A percentile compares a stretch with the other conserved stretches of the same genome.
Evolutionary conservation across 2,329 filamentous ascomycete genomes (phyloP).

Genomic region (Fusarium mexicanum): DNA sequence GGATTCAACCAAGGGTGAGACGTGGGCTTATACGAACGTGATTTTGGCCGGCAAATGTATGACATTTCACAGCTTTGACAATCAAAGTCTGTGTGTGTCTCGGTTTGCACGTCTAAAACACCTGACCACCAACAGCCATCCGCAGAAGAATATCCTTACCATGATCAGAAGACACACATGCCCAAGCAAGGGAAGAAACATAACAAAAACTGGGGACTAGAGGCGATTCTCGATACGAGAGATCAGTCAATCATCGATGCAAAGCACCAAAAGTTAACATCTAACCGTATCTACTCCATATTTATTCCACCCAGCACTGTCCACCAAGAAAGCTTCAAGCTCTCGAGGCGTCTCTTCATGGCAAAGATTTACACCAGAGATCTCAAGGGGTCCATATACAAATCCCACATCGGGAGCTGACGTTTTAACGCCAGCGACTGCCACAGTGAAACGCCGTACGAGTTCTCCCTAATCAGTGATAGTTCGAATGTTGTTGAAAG

Average conservation of each 20-base stretch:
- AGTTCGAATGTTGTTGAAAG: background rate
- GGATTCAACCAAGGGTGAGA: constrained; percentile 13
- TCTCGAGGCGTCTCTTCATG: constrained; percentile 22
- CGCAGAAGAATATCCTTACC: constrained; percentile 7
- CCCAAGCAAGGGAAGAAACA: constrained; percentile 13
- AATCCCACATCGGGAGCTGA: constrained; percentile 26
- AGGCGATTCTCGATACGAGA: constrained; percentile 16
- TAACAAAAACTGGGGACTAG: constrained; percentile 16
- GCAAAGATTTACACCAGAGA: constrained; percentile 37
- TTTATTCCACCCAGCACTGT: constrained; percentile 16
- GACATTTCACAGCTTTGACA: constrained; percentile 5
- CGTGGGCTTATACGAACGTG: constrained; percentile 11
- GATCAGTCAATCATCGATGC: constrained; percentile 13
- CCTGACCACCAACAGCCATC: constrained; percentile 6
- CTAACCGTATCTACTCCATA: constrained; percentile 27
- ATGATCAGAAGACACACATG: constrained; percentile 9
- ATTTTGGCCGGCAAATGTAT: constrained; percentile 17
- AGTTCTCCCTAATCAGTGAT: background rate
- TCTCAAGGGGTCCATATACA: constrained; percentile 25
- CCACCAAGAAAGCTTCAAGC: constrained; percentile 25
- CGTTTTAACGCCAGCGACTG: constrained; percentile 1
- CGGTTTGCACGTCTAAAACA: background rate
- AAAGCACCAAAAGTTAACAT: constrained; percentile 5
- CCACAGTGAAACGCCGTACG: constrained; percentile 16
- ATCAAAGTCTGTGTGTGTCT: background rate